Conservation (phyloP, 192 early-diverging fungal genomes). For the Oehlia diaphana region DNA sequence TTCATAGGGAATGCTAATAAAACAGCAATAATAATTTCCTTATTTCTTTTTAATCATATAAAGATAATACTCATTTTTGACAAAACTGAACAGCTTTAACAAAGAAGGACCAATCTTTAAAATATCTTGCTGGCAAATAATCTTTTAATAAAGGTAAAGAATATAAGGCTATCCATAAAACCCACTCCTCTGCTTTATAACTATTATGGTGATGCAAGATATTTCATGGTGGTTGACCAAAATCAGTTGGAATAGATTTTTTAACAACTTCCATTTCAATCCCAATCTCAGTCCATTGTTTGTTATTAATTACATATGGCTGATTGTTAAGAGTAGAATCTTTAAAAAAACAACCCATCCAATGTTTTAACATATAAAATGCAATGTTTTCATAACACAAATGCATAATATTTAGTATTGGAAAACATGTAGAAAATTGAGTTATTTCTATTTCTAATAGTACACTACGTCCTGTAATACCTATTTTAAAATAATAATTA, state of each 20-base stretch:
- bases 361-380: background rate
- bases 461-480: background rate
- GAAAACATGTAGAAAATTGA: background rate
- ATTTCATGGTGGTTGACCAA: background rate
- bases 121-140: background rate
- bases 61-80: constrained; percentile 3
- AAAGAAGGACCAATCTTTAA: background rate
- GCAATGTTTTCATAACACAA: constrained; percentile 2
- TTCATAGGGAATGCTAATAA: too few relatives aligned
- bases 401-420: constrained; percentile 18
- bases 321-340: background rate
- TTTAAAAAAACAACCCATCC: background rate
- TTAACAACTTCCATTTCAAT: background rate
- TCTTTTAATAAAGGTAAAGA: background rate
- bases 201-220: background rate
- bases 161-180: background rate
- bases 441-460: background rate
- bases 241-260: background rate
- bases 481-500: background rate
- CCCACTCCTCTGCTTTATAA: background rate
- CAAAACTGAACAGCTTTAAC: background rate
- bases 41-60: background rate
- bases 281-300: background rate
- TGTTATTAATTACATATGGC: background rate
- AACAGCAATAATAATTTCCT: background rate